Conservation (phyloP, 495 filamentous ascomycete genomes). For the Collariella sp. region DNA sequence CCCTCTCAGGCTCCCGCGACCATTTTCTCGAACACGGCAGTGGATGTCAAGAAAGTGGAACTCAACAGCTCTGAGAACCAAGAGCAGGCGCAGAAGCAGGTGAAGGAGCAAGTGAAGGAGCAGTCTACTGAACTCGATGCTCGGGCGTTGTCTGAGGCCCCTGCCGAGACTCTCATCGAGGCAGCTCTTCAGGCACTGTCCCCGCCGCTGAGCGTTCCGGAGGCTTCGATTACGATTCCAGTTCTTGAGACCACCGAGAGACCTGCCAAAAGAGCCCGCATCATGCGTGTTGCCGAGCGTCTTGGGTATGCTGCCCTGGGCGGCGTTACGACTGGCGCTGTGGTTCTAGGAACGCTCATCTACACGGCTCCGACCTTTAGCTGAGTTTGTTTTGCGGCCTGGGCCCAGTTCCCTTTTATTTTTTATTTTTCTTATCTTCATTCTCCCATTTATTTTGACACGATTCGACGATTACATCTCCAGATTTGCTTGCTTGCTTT, state of each 20-base stretch:
- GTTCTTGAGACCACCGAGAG: not conserved
- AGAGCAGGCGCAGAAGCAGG: not conserved
- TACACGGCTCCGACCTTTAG: slow-evolving; percentile 35
- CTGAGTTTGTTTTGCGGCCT: slow-evolving; percentile 1
- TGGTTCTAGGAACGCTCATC: slow-evolving; percentile 32
- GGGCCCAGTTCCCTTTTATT: not conserved
- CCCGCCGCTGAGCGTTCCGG: not conserved
- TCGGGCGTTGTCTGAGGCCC: too few relatives aligned
- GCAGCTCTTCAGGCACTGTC: too few relatives aligned
- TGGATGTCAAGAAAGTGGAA: not conserved
- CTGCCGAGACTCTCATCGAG: too few relatives aligned
- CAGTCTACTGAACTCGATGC: not conserved
- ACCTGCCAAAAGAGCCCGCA: slow-evolving; percentile 26
- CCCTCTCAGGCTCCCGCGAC: not conserved
- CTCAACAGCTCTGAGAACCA: not conserved
- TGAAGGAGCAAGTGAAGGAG: not conserved
- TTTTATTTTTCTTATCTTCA: not conserved
- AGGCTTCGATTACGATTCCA: not conserved
- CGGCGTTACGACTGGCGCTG: slow-evolving; percentile 32
- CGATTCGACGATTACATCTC: too few relatives aligned
- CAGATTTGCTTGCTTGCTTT: too few relatives aligned
- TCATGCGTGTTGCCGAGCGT: slow-evolving; percentile 30
- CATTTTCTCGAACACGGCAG: not conserved
- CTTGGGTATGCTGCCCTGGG: slow-evolving; percentile 35
- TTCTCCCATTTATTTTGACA: not conserved